Evolutionary conservation across 75 land plant species (phyloP).

Genomic region (Gnetum montanum): DNA sequence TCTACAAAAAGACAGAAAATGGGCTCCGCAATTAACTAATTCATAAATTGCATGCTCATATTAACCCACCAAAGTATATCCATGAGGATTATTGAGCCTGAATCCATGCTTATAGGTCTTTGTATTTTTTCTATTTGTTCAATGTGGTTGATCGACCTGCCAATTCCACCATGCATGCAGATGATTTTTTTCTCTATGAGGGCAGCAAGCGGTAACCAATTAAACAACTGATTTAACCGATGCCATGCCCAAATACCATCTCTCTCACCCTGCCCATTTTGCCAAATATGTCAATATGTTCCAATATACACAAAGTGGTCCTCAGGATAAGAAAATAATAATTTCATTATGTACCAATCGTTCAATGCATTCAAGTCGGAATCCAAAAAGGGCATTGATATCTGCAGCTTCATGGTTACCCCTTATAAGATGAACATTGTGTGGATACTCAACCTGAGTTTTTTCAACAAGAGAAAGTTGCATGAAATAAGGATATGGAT

Average conservation of each 20-base stretch:
- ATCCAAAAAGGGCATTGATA: constrained; percentile 98
- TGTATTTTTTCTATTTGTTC: constrained; percentile 93
- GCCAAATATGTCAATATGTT: too few species aligned
- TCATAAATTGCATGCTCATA: too few species aligned
- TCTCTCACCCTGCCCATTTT: constrained; percentile 71
- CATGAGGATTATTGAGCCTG: constrained; percentile 97
- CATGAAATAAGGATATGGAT: too few species aligned
- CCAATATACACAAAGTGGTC: constrained; percentile 4
- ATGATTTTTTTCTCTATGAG: constrained; percentile 94
- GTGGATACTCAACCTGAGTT: constrained; percentile 95
- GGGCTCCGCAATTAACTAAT: too few species aligned
- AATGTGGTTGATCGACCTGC: constrained; percentile 89
- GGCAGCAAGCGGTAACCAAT: constrained; percentile 99
- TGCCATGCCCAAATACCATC: constrained; percentile 99
- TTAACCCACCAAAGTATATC: constrained; percentile 96
- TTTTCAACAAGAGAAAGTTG: too few species aligned
- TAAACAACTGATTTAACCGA: constrained; percentile 84
- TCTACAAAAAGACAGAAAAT: neutral
- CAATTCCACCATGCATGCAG: constrained; percentile 99
- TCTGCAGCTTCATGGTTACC: constrained; percentile 99
- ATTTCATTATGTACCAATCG: constrained; percentile 69
- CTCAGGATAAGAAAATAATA: neutral
- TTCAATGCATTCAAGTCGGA: constrained; percentile 96
- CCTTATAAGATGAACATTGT: constrained; percentile 92
- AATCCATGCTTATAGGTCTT: constrained; percentile 98